Conservation (phyloP, 495 filamentous ascomycete genomes). For the Annulohypoxylon nitens region DNA sequence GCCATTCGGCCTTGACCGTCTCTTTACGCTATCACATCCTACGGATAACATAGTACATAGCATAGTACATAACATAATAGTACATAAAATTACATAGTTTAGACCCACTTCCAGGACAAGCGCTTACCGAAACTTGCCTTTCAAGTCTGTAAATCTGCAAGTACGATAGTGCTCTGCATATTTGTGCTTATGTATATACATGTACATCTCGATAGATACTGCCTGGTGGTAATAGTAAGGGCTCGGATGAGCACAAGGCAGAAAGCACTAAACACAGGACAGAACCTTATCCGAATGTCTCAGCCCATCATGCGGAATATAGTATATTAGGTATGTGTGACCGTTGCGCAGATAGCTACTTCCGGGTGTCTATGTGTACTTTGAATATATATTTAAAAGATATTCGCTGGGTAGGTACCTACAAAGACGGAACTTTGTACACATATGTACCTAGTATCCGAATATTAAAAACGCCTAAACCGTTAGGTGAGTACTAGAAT, state of each 20-base stretch:
- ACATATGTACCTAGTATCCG: background rate
- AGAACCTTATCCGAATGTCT: slow-evolving; percentile 12
- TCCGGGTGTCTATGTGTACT: background rate
- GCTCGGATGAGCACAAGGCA: background rate
- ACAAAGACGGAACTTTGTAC: background rate
- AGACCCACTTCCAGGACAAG: slow-evolving; percentile 23
- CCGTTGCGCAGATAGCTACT: background rate
- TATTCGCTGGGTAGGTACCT: background rate
- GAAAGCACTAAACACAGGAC: too few relatives aligned
- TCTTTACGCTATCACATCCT: slow-evolving; percentile 18
- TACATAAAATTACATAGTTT: background rate
- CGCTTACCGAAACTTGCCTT: slow-evolving; percentile 42
- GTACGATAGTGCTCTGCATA: slow-evolving; percentile 5
- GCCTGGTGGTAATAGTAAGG: background rate
- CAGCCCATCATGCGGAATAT: background rate
- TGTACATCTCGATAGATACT: background rate
- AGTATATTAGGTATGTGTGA: background rate
- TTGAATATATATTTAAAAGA: background rate
- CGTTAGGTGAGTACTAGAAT: background rate
- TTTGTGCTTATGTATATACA: background rate
- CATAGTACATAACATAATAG: background rate
- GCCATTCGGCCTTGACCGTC: slow-evolving; percentile 24
- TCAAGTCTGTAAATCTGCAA: background rate
- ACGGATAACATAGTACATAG: background rate
- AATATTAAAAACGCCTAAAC: background rate